Evolutionary conservation across 2,329 filamentous ascomycete species (phyloP).

Genomic region (Plectosphaerella cucumerina): DNA sequence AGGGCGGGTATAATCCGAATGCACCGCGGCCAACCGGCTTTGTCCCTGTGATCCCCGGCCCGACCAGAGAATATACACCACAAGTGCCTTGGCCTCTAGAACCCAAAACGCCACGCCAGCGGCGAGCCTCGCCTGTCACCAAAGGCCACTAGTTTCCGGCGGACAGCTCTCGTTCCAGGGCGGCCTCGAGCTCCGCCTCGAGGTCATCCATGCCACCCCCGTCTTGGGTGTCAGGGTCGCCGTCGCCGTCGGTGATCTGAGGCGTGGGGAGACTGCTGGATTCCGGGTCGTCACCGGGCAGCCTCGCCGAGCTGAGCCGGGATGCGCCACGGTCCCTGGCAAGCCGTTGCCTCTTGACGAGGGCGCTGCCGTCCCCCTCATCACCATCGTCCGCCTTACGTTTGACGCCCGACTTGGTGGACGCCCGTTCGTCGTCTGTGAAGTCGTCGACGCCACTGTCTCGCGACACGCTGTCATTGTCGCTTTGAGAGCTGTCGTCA

Average conservation of each 20-base stretch:
- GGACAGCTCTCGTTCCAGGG: conserved; percentile 36
- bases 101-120: neutral
- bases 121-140: neutral
- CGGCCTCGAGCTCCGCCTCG: conserved; percentile 60
- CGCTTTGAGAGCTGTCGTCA: conserved; percentile 10
- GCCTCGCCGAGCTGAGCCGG: conserved; percentile 40
- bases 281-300: conserved; percentile 30
- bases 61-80: neutral
- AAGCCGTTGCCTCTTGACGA: conserved; percentile 48
- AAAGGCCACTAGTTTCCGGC: neutral
- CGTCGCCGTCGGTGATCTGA: conserved; percentile 36
- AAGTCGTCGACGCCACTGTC: conserved; percentile 11
- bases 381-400: conserved; percentile 17
- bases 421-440: neutral
- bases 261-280: conserved; percentile 35
- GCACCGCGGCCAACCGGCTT: conserved; percentile 9
- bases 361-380: conserved; percentile 19
- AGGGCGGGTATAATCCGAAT: conserved; percentile 15
- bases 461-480: conserved; percentile 17
- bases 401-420: conserved; percentile 7
- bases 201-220: conserved; percentile 50
- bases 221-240: conserved; percentile 33
- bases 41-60: neutral
- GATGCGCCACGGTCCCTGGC: conserved; percentile 41
- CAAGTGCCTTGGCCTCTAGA: neutral